Evolutionary conservation across 2,329 filamentous ascomycete species (phyloP), one percentile per base, ranked within the genome.

Genomic region (Ophiostoma perfectum): DNA sequence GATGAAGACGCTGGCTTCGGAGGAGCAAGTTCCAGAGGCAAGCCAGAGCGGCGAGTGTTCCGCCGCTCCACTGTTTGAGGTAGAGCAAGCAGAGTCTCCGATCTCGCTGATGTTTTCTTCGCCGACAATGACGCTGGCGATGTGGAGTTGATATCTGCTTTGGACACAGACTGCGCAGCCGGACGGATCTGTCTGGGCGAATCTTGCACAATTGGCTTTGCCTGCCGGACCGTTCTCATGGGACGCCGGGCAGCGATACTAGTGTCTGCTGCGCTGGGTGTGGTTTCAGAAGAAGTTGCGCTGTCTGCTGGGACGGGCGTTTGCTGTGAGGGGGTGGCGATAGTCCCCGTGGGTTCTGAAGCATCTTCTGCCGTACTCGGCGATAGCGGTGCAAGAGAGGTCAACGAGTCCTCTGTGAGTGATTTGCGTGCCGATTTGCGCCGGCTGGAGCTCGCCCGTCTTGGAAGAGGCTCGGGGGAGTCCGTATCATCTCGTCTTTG

Each of bases 11-110:
- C 36, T 65, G 83, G 83, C 9, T 66, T 11, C 74, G 81, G 86
- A 74, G 75, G 78, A 70, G 77, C 78, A 12, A 76, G 80, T 74
- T 78, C 83, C 73, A 74, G 78, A 73, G 78, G 79, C 71, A 74
- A 77, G 73, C 76, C 83, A 16, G 78, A 78, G 42, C 76, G 78
- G 75, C 83, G 83, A 72, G 82, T 81, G 68, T 78, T 77, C 66
- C 82, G 83, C 70, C 76, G 63, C n/a, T 63, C 60, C 8, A 63
- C 60, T 18, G 60, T 14, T 41, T 39, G 60, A 7, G 60, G 39
- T 6, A n/a, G 12, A 11, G 9, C 16, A 4, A 63, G 39, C 39
- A n/a, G 38, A 8, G 39, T 5, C 9, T 27, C 42, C 18, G 60
- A 11, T 3, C 11, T 63, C 18, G 60, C n/a, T 2, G 60, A 18